phyloP scores from a whole-genome alignment of 495 filamentous ascomycete genomes.

The Hyaloscypha hepaticicola region DNA sequence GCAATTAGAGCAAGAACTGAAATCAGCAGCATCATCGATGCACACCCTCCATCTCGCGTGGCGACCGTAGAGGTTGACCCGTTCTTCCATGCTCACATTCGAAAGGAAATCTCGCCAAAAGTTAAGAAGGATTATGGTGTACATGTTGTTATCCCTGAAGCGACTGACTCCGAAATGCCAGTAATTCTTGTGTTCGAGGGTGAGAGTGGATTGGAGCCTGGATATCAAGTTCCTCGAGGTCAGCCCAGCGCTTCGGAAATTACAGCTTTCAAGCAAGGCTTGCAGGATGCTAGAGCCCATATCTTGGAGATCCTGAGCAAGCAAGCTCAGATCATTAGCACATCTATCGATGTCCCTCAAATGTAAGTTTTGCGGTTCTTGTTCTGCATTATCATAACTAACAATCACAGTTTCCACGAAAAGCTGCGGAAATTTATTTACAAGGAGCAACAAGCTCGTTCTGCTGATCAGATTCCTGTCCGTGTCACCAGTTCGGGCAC shows the following conservation, averaged over 20 bases:
- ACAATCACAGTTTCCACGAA: conserved; percentile 51
- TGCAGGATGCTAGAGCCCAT: conserved; percentile 70
- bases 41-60: conserved; percentile 76
- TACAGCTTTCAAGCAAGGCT: conserved; percentile 61
- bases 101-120: conserved; percentile 57
- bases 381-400: conserved; percentile 26
- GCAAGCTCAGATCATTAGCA: conserved; percentile 66
- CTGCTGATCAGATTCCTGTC: conserved; percentile 67
- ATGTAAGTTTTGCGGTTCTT: conserved; percentile 48
- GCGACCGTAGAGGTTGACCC: conserved; percentile 71
- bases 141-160: conserved; percentile 71
- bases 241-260: conserved; percentile 57
- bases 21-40: conserved; percentile 74
- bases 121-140: conserved; percentile 76
- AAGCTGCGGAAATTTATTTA: conserved; percentile 76
- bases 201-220: conserved; percentile 47
- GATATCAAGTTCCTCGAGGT: conserved; percentile 64
- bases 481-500: conserved; percentile 59
- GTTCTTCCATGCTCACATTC: conserved; percentile 80
- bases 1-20: conserved; percentile 75
- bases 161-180: conserved; percentile 50
- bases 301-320: conserved; percentile 67
- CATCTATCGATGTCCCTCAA: conserved; percentile 64
- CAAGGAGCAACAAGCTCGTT: conserved; percentile 67
- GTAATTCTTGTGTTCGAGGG: conserved; percentile 87